Conservation (phyloP, 306 rosid genomes). For the Quercus dentata region DNA sequence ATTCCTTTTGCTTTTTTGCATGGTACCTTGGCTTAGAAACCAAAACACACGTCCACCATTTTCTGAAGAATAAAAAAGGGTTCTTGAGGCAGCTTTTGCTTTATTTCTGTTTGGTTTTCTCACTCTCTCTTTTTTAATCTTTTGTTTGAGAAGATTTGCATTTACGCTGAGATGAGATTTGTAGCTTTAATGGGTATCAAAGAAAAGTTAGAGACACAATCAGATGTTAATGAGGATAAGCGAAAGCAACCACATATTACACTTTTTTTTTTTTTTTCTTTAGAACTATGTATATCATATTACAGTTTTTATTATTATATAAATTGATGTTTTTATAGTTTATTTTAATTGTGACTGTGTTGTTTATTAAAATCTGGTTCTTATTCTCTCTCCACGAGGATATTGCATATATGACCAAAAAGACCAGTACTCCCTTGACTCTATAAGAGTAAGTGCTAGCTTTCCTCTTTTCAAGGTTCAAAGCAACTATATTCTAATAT, state of each 20-base stretch:
- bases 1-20: slow-evolving; percentile 54
- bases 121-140: slow-evolving; percentile 33
- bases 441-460: slow-evolving; percentile 8
- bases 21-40: slow-evolving; percentile 42
- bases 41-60: slow-evolving; percentile 50
- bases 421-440: slow-evolving; percentile 17
- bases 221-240: slow-evolving; percentile 29
- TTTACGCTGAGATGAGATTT: slow-evolving; percentile 14
- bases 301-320: neutral
- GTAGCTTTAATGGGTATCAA: slow-evolving; percentile 34
- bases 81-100: slow-evolving; percentile 69
- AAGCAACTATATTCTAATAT: slow-evolving; percentile 5
- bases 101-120: slow-evolving; percentile 42
- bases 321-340: neutral
- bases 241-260: slow-evolving; percentile 27
- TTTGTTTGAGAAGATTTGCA: slow-evolving; percentile 18
- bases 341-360: neutral
- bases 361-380: slow-evolving; percentile 15
- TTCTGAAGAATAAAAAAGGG: slow-evolving; percentile 59
- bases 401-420: slow-evolving; percentile 32
- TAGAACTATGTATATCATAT: neutral
- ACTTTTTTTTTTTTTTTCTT: slow-evolving; percentile 30
- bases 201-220: slow-evolving; percentile 45
- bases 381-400: slow-evolving; percentile 34
- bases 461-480: slow-evolving; percentile 26